Evolutionary conservation across 306 rosid species (phyloP).

Genomic region (Trifolium subterraneum): DNA sequence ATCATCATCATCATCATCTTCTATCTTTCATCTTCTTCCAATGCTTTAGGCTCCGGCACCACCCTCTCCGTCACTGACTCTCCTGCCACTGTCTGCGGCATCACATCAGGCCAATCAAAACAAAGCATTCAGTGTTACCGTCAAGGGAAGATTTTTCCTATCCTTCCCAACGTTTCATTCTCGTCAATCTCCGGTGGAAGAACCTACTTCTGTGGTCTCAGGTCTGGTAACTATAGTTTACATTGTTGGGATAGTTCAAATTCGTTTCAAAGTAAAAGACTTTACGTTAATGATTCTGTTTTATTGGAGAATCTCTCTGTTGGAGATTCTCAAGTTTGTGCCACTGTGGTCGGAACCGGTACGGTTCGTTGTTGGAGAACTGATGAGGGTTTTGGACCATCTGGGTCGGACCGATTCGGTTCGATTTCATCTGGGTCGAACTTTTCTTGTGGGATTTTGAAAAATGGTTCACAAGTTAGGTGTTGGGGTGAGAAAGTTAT

Average conservation of each 20-base stretch:
- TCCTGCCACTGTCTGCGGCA: conserved; percentile 73
- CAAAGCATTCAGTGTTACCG: conserved; percentile 71
- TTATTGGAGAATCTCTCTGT: conserved; percentile 62
- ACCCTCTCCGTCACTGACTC: conserved; percentile 66
- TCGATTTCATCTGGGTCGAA: conserved; percentile 84
- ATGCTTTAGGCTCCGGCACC: conserved; percentile 76
- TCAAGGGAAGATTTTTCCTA: conserved; percentile 42
- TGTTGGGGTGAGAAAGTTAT: conserved; percentile 67
- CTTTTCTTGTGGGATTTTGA: conserved; percentile 79
- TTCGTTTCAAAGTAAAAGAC: conserved; percentile 46
- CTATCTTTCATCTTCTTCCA: conserved; percentile 26
- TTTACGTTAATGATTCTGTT: conserved; percentile 50
- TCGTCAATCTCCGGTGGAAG: conserved; percentile 75
- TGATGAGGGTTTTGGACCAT: background rate
- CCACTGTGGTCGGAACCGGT: conserved; percentile 55
- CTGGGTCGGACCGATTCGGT: conserved; percentile 46
- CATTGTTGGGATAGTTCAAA: conserved; percentile 61
- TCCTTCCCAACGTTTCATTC: conserved; percentile 60
- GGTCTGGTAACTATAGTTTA: conserved; percentile 59
- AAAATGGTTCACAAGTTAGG: conserved; percentile 35
- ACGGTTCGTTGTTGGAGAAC: conserved; percentile 68
- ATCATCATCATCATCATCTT: conserved; percentile 23
- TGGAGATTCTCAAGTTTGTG: conserved; percentile 73
- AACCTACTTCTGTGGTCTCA: conserved; percentile 67
- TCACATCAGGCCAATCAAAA: conserved; percentile 54